Base-by-base conservation (phyloP, 116 monocot genomes). In the Trichopus zeylanicus region DNA sequence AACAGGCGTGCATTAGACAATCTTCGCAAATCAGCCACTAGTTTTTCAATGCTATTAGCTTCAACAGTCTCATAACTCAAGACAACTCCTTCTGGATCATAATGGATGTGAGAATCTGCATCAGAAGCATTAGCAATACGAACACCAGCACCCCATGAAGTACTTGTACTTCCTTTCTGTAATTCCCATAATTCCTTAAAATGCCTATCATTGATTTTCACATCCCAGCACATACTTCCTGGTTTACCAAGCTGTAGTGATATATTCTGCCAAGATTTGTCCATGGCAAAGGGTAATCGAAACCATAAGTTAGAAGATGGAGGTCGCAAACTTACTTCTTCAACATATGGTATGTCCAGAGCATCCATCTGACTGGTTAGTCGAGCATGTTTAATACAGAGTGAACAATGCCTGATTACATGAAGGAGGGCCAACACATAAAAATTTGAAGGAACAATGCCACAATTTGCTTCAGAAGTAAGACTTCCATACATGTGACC, bases 81-180 rank as follows among this genome's bases (percentile, higher is more conserved):
- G 33, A 83, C 64, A 39, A 88, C 81, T 46, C 99, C 99, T 29
- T 92, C 88, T 46, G 88, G 62, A 82, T 92, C 86, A 79, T 69
- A 92, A 65, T 63, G 78, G 20, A 99, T 99, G 34, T 99, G 92
- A 7, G 92, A 91, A 70, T 99, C 99, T 64, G 63, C 69, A 70
- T 99, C 99, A 59, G 88, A 99, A 33, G 81, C 78, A 76, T 99
- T 99, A n/a, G 99, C 99, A 76, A 92, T 75, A 51, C 92, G 85
- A 59, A 92, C 74, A 67, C 88, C 80, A 67, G 32, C 48, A 24
- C 88, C 88, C 99, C 99, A 99, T 54, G 64, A 31, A 29, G 99
- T 88, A 56, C 19, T 66, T 46, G 61, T 64, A 57, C 74, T 85
- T 65, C 99, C 99, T 25, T 64, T 85, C 53, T 81, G 73, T 54